Conservation (phyloP, 176 grass and related monocot species). For the Eleusine coracana region DNA sequence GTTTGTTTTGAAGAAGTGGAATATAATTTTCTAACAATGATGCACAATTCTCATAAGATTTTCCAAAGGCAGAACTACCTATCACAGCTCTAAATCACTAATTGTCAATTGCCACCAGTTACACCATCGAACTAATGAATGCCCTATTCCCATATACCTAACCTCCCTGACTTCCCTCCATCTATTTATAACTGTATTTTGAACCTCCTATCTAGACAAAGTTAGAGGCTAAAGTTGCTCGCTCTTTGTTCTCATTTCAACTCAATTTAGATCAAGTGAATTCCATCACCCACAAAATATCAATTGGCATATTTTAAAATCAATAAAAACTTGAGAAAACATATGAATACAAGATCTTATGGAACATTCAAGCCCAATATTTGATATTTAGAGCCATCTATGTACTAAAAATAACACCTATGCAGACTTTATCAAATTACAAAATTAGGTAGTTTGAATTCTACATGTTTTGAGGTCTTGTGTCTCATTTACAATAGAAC, state of each 20-base stretch:
- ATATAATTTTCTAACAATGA: neutral
- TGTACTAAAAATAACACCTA: neutral
- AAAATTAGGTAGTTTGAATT: neutral
- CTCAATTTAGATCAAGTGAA: neutral
- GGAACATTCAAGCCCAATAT: neutral
- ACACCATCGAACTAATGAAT: neutral
- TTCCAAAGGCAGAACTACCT: neutral
- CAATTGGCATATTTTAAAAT: no score
- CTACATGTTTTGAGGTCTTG: neutral
- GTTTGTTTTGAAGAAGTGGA: slow-evolving; percentile 13
- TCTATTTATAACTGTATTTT: neutral
- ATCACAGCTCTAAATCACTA: neutral
- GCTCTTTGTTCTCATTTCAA: neutral
- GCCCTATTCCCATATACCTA: neutral
- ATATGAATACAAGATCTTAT: neutral
- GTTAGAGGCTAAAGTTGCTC: neutral
- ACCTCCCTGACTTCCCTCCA: neutral
- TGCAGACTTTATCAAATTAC: neutral
- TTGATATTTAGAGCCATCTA: neutral
- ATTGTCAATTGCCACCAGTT: neutral
- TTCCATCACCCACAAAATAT: neutral
- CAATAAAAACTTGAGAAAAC: neutral
- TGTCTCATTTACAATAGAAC: neutral
- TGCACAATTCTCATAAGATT: neutral
- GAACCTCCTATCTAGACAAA: neutral